A percentile compares a stretch with the other conserved stretches of the same genome.
Evolutionary conservation across 176 grass and related monocot species (phyloP).

Genomic region (Oryza australiensis): DNA sequence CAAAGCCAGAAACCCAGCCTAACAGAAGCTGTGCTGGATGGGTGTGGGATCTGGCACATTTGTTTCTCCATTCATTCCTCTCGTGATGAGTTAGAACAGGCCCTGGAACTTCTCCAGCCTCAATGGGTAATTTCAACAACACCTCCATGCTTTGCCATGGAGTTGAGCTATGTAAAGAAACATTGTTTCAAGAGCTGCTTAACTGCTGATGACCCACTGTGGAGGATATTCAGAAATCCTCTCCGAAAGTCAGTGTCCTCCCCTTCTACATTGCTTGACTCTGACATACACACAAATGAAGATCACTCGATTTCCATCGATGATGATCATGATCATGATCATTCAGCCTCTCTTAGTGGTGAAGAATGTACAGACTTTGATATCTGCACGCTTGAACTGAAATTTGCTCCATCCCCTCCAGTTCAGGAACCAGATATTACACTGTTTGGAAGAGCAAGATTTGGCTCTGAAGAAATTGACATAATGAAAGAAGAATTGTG

Average conservation of each 20-base stretch:
- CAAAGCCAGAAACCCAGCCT: conserved; percentile 44
- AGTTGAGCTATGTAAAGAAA: conserved; percentile 84
- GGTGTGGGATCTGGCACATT: conserved; percentile 76
- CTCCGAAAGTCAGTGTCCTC: conserved; percentile 35
- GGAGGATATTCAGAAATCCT: conserved; percentile 73
- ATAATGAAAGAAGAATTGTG: conserved; percentile 60
- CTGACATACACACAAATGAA: conserved; percentile 21
- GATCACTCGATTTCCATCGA: conserved; percentile 22
- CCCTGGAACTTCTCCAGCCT: conserved; percentile 77
- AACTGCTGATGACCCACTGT: conserved; percentile 64
- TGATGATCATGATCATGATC: neutral
- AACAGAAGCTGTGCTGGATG: conserved; percentile 70
- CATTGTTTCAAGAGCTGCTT: conserved; percentile 71
- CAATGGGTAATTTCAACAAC: conserved; percentile 93
- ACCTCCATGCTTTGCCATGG: conserved; percentile 72
- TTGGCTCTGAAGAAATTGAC: conserved; percentile 59
- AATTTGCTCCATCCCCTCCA: conserved; percentile 48
- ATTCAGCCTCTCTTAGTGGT: conserved; percentile 1
- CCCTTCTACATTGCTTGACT: conserved; percentile 9
- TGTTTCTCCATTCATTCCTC: conserved; percentile 96
- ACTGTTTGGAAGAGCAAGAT: conserved; percentile 87
- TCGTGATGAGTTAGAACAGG: conserved; percentile 69
- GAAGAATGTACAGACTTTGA: conserved; percentile 39
- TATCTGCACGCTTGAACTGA: conserved; percentile 52
- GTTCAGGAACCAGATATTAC: conserved; percentile 54